These are phyloP conservation scores for Trichoderma virens DNA, from an alignment of 495 filamentous ascomycete species.

Conservation along the genomic window DNA sequence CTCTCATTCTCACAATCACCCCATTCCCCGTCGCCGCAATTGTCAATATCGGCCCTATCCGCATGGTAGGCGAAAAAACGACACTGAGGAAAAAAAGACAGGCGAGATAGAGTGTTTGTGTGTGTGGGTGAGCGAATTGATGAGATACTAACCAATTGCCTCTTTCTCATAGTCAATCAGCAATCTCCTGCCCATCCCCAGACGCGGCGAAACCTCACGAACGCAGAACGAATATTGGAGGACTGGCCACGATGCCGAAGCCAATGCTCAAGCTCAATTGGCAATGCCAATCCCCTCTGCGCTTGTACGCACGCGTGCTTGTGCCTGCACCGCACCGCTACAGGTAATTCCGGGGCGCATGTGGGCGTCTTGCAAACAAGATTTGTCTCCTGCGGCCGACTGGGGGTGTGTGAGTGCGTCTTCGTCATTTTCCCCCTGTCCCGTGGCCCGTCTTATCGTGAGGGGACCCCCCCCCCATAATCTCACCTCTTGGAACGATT, in stretches of 20 bases:
- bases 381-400: not conserved
- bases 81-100: not conserved
- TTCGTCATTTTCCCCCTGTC: not conserved
- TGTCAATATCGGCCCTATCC: not conserved
- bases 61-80: not conserved
- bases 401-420: not conserved
- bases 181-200: no score
- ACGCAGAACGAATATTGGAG: not conserved
- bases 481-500: not conserved
- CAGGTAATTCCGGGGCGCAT: no score
- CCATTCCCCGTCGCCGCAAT: not conserved
- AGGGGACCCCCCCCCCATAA: not conserved
- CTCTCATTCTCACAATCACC: not conserved
- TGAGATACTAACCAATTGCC: no score
- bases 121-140: no score
- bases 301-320: no score
- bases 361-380: no score
- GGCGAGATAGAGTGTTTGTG: no score
- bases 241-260: not conserved
- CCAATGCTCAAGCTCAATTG: not conserved
- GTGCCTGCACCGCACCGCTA: no score
- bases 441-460: not conserved
- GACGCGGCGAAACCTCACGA: no score
- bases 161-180: no score
- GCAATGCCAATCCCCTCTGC: no score